Percentiles rank a stretch among this genome's conserved stretches.
These are phyloP conservation scores for Canavalia gladiata DNA, from an alignment of 306 rosid genomes.

Conservation along the genomic window DNA sequence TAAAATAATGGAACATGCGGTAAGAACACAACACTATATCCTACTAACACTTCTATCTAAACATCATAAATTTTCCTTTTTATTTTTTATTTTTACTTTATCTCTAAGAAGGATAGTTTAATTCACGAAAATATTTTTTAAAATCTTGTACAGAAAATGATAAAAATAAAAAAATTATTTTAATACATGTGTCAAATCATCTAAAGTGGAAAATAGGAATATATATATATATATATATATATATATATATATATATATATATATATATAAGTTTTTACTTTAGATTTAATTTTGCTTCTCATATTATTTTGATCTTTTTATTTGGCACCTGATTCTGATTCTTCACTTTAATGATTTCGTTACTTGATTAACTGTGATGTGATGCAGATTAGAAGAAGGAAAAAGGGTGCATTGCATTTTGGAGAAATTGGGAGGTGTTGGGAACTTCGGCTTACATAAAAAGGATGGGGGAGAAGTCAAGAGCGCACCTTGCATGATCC, in stretches of 20 bases:
- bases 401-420: conserved; percentile 46
- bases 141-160: no score
- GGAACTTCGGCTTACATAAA: conserved; percentile 54
- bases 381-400: conserved; percentile 60
- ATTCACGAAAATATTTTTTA: no score
- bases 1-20: conserved; percentile 24
- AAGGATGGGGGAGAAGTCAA: conserved; percentile 80
- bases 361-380: background rate
- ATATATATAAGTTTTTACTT: background rate
- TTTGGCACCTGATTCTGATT: background rate
- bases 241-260: no score
- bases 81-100: background rate
- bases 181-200: no score
- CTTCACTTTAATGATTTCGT: background rate
- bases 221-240: no score
- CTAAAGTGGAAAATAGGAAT: no score
- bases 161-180: no score
- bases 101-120: background rate
- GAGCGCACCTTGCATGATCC: conserved; percentile 91
- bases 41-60: background rate
- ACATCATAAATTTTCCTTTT: background rate
- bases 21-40: conserved; percentile 15
- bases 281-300: background rate
- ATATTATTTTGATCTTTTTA: background rate
- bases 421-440: conserved; percentile 39